A percentile compares a stretch with the other conserved stretches of the same genome.
phyloP scores from a whole-genome alignment of 2,329 filamentous ascomycete genomes.

The Fusarium oligoseptatum region DNA sequence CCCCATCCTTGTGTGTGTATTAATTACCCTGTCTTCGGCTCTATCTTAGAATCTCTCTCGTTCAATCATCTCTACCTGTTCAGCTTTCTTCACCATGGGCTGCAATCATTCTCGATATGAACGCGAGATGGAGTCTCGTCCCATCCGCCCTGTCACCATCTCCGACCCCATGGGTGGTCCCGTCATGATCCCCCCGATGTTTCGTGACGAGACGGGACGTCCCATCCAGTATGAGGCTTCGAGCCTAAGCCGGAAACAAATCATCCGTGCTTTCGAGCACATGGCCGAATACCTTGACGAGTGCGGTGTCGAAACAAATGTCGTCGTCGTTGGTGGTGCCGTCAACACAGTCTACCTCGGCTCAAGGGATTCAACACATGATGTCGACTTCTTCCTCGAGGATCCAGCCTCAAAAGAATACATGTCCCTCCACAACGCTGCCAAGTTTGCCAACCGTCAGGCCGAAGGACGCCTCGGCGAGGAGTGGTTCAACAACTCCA shows the following conservation, averaged over 20 bases:
- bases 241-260: slow-evolving; percentile 24
- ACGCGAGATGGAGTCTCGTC: slow-evolving; percentile 37
- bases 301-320: slow-evolving; percentile 17
- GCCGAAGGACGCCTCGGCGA: slow-evolving; percentile 31
- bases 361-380: slow-evolving; percentile 35
- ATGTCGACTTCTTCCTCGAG: slow-evolving; percentile 40
- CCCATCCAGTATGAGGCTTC: slow-evolving; percentile 25
- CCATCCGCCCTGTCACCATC: slow-evolving; percentile 32
- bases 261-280: slow-evolving; percentile 32
- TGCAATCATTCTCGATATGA: slow-evolving; percentile 37
- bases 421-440: slow-evolving; percentile 28
- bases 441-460: slow-evolving; percentile 35
- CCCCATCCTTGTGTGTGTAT: slow-evolving; percentile 4
- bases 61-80: neutral
- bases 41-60: neutral
- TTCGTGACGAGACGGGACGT: slow-evolving; percentile 22
- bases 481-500: slow-evolving; percentile 43
- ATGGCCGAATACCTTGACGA: slow-evolving; percentile 41
- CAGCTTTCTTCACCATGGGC: slow-evolving; percentile 27
- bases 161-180: slow-evolving; percentile 37
- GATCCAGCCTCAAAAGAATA: slow-evolving; percentile 28
- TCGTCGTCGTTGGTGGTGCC: slow-evolving; percentile 37
- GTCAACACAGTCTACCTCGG: slow-evolving; percentile 40
- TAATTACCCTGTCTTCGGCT: slow-evolving; percentile 2
- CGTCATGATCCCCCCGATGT: slow-evolving; percentile 27